Conservation (phyloP, 495 filamentous ascomycete species). For the Pseudotulostoma volvatum region DNA sequence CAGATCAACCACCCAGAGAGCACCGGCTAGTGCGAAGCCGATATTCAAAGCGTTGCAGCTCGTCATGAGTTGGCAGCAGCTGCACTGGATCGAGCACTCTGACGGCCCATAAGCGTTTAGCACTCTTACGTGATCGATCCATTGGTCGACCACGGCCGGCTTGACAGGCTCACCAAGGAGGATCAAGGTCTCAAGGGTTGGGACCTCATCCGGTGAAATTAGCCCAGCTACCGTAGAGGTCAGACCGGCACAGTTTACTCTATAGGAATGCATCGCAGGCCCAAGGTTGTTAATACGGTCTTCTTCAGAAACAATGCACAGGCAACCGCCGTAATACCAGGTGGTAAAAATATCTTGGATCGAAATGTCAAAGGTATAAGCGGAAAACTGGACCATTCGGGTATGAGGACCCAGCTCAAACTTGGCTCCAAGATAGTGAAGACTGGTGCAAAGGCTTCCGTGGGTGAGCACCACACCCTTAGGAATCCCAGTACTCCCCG, state of each 20-base stretch:
- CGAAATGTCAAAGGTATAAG: constrained; percentile 41
- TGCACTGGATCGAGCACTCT: constrained; percentile 13
- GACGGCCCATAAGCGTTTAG: constrained; percentile 22
- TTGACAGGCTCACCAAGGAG: constrained; percentile 11
- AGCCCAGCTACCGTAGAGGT: constrained; percentile 12
- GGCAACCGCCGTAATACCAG: constrained; percentile 20
- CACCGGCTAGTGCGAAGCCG: constrained; percentile 10
- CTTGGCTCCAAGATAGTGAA: constrained; percentile 59
- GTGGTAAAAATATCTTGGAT: constrained; percentile 39
- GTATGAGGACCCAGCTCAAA: too few species aligned
- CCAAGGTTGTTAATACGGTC: constrained; percentile 18
- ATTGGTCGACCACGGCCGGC: constrained; percentile 11
- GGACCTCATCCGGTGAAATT: constrained; percentile 10
- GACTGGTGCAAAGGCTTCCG: constrained; percentile 53
- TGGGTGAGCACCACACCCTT: constrained; percentile 68
- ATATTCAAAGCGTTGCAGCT: constrained; percentile 10
- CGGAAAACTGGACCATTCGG: constrained; percentile 42
- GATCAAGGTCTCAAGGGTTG: constrained; percentile 9
- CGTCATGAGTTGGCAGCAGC: constrained; percentile 3
- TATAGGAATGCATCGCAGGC: constrained; percentile 8
- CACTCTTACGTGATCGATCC: constrained; percentile 3
- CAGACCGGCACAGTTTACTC: constrained; percentile 12
- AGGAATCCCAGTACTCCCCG: constrained; percentile 64
- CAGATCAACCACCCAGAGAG: constrained; percentile 15
- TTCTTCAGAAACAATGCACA: constrained; percentile 22